Conservation (phyloP, 345 rosid genomes). For the Xanthoceras sorbifolium region DNA sequence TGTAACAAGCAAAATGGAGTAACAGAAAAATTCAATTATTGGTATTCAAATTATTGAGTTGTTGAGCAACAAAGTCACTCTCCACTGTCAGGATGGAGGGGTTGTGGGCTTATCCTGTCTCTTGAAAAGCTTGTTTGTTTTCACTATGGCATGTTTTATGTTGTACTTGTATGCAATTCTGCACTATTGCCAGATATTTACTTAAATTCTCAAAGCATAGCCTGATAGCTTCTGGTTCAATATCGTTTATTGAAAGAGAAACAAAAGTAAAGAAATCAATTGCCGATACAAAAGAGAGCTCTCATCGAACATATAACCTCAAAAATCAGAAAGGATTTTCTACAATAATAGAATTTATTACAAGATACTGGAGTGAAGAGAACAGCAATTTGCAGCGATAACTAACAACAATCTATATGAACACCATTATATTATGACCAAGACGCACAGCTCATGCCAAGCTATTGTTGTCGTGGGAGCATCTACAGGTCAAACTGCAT, state of each 20-base stretch:
- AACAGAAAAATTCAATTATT: conserved; percentile 1
- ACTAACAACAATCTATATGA: conserved; percentile 6
- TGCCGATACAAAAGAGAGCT: neutral
- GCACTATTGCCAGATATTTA: neutral
- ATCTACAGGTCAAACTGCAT: conserved; percentile 14
- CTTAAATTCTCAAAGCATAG: neutral
- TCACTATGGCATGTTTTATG: conserved; percentile 10
- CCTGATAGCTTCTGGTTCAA: neutral
- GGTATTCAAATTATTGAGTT: neutral
- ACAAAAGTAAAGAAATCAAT: neutral
- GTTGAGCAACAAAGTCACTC: neutral
- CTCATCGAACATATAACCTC: neutral
- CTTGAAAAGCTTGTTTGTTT: conserved; percentile 16
- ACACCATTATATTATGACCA: neutral
- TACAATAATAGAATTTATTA: conserved; percentile 7
- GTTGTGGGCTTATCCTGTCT: conserved; percentile 10
- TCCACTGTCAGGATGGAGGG: neutral
- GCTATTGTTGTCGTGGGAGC: neutral
- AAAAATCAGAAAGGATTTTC: neutral
- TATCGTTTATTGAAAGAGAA: neutral
- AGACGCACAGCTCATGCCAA: neutral
- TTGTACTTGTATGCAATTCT: neutral
- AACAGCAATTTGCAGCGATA: conserved; percentile 10
- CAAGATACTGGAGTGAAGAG: neutral
- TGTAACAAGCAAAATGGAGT: neutral